Percentiles rank a stretch among this genome's conserved stretches.
These are phyloP conservation scores for Inosperma sp. DNA, from an alignment of 768 basidiomycete genomes.

Conservation along the genomic window DNA sequence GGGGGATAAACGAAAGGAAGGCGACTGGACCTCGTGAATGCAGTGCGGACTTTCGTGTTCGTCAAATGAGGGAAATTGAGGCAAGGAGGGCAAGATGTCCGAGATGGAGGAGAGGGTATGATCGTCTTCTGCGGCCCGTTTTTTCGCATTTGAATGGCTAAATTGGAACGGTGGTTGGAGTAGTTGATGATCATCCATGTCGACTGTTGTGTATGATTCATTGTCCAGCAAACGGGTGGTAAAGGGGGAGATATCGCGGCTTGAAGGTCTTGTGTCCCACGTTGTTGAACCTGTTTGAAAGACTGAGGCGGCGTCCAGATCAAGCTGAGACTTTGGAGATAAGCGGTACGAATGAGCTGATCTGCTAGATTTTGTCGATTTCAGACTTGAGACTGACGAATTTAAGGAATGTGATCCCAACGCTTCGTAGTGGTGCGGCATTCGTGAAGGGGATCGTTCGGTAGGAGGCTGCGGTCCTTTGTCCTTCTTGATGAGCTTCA, in stretches of 20 bases:
- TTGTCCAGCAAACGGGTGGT: conserved; percentile 5
- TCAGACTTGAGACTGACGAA: neutral
- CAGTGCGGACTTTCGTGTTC: conserved; percentile 28
- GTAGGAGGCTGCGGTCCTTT: neutral
- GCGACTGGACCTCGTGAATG: conserved; percentile 51
- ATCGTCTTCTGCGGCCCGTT: neutral
- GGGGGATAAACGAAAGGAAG: conserved; percentile 18
- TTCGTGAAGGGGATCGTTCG: neutral
- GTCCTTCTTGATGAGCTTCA: conserved; percentile 26
- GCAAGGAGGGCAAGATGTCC: conserved; percentile 22
- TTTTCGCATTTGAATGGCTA: neutral
- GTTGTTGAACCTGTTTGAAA: conserved; percentile 32
- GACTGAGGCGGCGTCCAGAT: conserved; percentile 23
- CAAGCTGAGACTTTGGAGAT: conserved; percentile 18
- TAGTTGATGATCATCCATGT: conserved; percentile 10
- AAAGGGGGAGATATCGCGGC: conserved; percentile 20
- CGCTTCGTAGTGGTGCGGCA: neutral
- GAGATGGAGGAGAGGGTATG: conserved; percentile 10
- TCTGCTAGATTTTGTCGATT: neutral
- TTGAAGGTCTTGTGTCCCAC: conserved; percentile 25
- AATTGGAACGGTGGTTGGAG: neutral
- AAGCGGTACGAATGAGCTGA: neutral
- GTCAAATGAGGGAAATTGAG: conserved; percentile 11
- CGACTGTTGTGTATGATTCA: conserved; percentile 30
- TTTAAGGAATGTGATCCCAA: no score